These are phyloP conservation scores for Sphenostylis stenocarpa DNA, from an alignment of 306 rosid genomes.

Conservation along the genomic window DNA sequence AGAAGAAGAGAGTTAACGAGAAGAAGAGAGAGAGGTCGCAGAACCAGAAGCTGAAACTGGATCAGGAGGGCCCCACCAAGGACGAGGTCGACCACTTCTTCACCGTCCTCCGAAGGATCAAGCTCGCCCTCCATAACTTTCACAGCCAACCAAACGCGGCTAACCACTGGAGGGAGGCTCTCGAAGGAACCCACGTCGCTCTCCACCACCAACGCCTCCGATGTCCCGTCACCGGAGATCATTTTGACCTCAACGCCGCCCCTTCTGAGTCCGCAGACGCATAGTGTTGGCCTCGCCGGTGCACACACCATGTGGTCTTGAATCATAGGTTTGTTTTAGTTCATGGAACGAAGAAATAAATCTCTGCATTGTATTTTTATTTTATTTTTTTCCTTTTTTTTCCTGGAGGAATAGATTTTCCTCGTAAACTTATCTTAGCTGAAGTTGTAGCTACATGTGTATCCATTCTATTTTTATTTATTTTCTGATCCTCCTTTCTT, in stretches of 20 bases:
- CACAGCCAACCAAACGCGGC: slow-evolving; percentile 28
- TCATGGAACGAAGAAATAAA: too few species aligned
- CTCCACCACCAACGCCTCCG: neutral
- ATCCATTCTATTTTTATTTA: too few species aligned
- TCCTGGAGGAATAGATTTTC: too few species aligned
- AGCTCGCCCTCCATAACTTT: slow-evolving; percentile 52
- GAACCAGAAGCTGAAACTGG: neutral
- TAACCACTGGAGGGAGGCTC: slow-evolving; percentile 22
- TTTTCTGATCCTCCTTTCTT: too few species aligned
- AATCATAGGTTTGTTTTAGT: neutral
- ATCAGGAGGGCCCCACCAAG: slow-evolving; percentile 33
- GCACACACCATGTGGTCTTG: too few species aligned
- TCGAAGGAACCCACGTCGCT: neutral
- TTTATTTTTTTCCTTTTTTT: too few species aligned
- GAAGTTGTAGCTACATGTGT: too few species aligned
- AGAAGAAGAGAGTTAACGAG: neutral
- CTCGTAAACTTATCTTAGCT: too few species aligned
- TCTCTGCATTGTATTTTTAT: neutral
- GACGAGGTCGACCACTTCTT: slow-evolving; percentile 71
- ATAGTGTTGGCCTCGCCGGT: too few species aligned
- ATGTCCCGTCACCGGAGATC: neutral
- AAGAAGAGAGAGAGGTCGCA: neutral
- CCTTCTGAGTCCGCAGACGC: slow-evolving; percentile 34
- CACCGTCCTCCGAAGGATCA: slow-evolving; percentile 61
- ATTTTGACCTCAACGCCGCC: slow-evolving; percentile 45